Conservation (phyloP, 2,329 filamentous ascomycete species). For the Pseudogymnoascus verrucosus region DNA sequence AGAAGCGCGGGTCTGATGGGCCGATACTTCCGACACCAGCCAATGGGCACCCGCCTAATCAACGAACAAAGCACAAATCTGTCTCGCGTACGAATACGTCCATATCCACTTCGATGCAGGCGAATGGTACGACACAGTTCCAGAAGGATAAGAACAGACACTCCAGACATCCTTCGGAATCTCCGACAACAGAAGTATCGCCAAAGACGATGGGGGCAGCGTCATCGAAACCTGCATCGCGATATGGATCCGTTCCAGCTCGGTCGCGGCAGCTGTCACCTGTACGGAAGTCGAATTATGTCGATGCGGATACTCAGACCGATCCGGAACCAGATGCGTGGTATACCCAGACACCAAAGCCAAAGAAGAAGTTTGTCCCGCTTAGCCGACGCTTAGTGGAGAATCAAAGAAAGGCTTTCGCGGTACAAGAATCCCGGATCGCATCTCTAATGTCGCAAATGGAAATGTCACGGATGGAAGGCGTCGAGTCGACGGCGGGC, state of each 20-base stretch:
- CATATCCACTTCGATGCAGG: not conserved
- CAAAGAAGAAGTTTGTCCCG: constrained; percentile 22
- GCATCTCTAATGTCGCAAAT: constrained; percentile 1
- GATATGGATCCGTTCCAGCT: constrained; percentile 13
- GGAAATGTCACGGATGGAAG: constrained; percentile 9
- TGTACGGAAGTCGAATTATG: constrained; percentile 19
- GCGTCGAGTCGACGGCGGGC: constrained; percentile 11
- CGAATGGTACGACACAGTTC: constrained; percentile 18
- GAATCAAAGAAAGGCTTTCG: constrained; percentile 21
- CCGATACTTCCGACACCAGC: constrained; percentile 11
- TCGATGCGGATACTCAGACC: constrained; percentile 25
- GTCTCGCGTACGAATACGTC: constrained; percentile 15
- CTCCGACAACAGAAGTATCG: constrained; percentile 23
- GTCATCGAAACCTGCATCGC: constrained; percentile 15
- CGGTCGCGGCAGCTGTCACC: constrained; percentile 21
- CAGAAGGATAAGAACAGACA: constrained; percentile 27
- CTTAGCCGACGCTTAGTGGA: constrained; percentile 25
- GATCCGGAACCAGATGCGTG: constrained; percentile 25
- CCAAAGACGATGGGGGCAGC: constrained; percentile 20
- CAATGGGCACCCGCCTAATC: constrained; percentile 18
- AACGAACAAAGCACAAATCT: constrained; percentile 28
- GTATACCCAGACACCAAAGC: constrained; percentile 21
- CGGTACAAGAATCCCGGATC: constrained; percentile 13
- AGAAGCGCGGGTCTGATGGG: constrained; percentile 54
- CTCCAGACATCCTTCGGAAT: constrained; percentile 24